Conservation (phyloP, 2,329 filamentous ascomycete species). For the Purpureocillium takamizusanense region DNA sequence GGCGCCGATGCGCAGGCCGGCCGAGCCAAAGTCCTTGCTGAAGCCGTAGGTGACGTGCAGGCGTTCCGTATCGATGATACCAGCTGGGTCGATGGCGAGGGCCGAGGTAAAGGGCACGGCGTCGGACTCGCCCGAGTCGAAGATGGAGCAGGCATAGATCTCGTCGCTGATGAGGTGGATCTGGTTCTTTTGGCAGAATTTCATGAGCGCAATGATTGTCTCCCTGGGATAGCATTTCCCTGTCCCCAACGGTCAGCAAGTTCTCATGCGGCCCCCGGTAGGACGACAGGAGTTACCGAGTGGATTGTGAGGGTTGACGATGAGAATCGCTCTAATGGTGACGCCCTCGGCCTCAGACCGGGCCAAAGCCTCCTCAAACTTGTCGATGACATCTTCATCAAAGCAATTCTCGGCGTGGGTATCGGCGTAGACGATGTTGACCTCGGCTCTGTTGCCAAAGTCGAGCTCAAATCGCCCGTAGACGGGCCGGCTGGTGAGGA, state of each 20-base stretch:
- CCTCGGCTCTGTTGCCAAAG: constrained; percentile 31
- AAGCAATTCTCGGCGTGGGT: constrained; percentile 33
- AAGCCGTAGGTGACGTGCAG: constrained; percentile 41
- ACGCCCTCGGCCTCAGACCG: constrained; percentile 23
- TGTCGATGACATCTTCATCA: constrained; percentile 29
- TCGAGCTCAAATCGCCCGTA: constrained; percentile 43
- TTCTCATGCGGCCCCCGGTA: not conserved
- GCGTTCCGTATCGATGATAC: constrained; percentile 34
- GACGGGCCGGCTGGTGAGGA: constrained; percentile 29
- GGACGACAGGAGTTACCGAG: constrained; percentile 21
- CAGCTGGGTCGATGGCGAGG: constrained; percentile 32
- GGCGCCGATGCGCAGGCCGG: constrained; percentile 40
- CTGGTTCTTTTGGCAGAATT: constrained; percentile 36
- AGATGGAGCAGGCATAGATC: constrained; percentile 46
- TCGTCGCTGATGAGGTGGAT: constrained; percentile 50
- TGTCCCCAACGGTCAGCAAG: constrained; percentile 3
- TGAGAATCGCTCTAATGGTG: constrained; percentile 35
- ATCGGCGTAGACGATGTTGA: constrained; percentile 34
- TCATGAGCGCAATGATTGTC: constrained; percentile 33
- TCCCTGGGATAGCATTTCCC: constrained; percentile 33
- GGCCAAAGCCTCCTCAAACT: constrained; percentile 34
- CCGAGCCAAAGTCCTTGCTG: constrained; percentile 41
- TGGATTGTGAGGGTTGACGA: constrained; percentile 46
- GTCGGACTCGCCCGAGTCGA: constrained; percentile 21
- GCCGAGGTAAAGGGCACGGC: constrained; percentile 35